These are phyloP conservation scores for Microbotryum lychnidis-dioicae DNA, from an alignment of 1,284 basidiomycete genomes.

Conservation along the genomic window DNA sequence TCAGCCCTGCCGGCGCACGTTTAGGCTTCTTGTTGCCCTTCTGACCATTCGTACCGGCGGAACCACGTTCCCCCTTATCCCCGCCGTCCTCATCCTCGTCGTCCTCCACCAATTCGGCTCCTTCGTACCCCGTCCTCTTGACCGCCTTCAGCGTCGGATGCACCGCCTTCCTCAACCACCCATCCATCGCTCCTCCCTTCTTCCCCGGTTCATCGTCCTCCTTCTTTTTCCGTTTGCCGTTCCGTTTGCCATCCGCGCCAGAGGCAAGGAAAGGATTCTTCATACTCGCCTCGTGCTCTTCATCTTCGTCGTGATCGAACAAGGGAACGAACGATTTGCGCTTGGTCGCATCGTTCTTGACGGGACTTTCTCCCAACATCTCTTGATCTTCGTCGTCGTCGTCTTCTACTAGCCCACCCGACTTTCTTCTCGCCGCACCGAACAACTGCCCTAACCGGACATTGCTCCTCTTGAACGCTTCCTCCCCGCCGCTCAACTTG, in stretches of 20 bases:
- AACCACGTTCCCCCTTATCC: background rate
- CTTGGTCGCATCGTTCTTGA: background rate
- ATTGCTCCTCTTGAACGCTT: background rate
- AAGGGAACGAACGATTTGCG: background rate
- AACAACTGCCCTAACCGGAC: background rate
- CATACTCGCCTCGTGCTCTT: background rate
- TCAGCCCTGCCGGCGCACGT: too few relatives aligned
- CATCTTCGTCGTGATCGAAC: background rate
- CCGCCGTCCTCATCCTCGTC: slow-evolving; percentile 2
- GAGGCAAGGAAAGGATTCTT: background rate
- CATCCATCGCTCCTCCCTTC: background rate
- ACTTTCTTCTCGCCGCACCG: background rate
- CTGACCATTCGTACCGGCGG: too few relatives aligned
- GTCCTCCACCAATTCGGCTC: slow-evolving; percentile 1
- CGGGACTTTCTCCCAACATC: background rate
- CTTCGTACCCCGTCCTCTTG: background rate
- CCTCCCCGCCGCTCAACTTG: background rate
- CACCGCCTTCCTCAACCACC: background rate
- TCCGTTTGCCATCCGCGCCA: background rate
- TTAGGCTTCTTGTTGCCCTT: too few relatives aligned
- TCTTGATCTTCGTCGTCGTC: background rate
- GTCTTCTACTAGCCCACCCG: background rate
- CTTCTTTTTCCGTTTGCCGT: background rate
- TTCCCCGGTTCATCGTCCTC: background rate
- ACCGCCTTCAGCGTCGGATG: background rate